Conservation (phyloP, 495 filamentous ascomycete species). For the Parmelia sp. region DNA sequence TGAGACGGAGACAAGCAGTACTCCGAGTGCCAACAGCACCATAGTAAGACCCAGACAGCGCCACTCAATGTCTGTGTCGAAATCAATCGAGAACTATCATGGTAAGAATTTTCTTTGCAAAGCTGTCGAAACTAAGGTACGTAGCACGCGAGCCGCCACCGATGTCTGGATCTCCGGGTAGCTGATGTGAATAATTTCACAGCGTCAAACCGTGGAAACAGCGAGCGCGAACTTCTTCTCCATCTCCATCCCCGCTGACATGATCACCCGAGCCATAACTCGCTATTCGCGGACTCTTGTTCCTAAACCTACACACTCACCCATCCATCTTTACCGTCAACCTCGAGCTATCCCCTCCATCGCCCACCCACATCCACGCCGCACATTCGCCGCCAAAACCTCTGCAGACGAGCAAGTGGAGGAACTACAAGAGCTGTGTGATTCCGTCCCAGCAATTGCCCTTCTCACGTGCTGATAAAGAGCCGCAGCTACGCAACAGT, state of each 20-base stretch:
- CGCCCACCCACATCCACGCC: not conserved
- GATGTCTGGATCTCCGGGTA: slow-evolving; percentile 16
- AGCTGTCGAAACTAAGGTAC: not conserved
- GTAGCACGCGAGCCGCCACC: not conserved
- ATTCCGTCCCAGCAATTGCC: not conserved
- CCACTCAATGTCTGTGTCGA: too few species aligned
- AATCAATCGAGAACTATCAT: not conserved
- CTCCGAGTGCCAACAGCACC: slow-evolving; percentile 15
- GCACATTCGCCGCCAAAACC: slow-evolving; percentile 27
- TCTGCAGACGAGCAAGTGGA: slow-evolving; percentile 39
- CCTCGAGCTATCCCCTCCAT: not conserved
- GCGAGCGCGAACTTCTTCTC: not conserved
- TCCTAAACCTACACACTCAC: not conserved
- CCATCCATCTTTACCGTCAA: not conserved
- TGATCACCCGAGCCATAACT: slow-evolving; percentile 14
- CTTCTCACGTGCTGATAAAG: not conserved
- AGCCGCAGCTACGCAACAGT: slow-evolving; percentile 38
- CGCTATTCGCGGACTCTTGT: not conserved
- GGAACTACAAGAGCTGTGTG: slow-evolving; percentile 39
- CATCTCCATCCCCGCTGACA: not conserved
- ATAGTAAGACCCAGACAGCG: slow-evolving; percentile 9
- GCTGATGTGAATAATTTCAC: slow-evolving; percentile 8
- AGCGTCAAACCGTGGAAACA: too few species aligned
- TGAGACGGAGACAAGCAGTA: slow-evolving; percentile 14
- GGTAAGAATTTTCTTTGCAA: too few species aligned